Evolutionary conservation across 2,329 filamentous ascomycete species (phyloP).

Genomic region (Talaromyces atroroseus): DNA sequence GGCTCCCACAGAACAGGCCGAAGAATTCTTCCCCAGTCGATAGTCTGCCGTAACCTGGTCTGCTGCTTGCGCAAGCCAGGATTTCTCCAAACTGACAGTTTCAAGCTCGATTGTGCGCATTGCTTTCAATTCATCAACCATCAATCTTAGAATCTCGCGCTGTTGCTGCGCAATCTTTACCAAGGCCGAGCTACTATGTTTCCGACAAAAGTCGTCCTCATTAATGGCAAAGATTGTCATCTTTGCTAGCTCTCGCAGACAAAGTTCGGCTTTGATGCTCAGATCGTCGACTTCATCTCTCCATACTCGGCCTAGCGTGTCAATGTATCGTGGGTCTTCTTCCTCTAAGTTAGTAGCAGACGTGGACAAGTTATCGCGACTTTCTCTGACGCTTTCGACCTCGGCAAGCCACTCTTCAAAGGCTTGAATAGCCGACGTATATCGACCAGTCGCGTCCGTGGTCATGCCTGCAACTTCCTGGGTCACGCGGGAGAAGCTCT

Average conservation of each 20-base stretch:
- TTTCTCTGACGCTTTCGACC: slow-evolving; percentile 22
- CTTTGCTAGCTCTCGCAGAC: slow-evolving; percentile 30
- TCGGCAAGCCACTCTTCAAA: slow-evolving; percentile 36
- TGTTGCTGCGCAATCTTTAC: slow-evolving; percentile 25
- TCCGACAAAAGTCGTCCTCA: slow-evolving; percentile 19
- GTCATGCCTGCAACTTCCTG: slow-evolving; percentile 34
- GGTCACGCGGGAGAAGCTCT: slow-evolving; percentile 34
- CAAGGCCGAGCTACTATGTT: slow-evolving; percentile 20
- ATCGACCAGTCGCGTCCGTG: slow-evolving; percentile 23
- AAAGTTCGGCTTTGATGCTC: slow-evolving; percentile 30
- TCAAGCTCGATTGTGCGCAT: slow-evolving; percentile 33
- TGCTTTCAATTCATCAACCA: slow-evolving; percentile 33
- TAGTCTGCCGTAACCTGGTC: slow-evolving; percentile 12
- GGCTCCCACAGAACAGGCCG: not conserved
- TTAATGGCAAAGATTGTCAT: slow-evolving; percentile 30
- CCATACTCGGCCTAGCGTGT: slow-evolving; percentile 31
- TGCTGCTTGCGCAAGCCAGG: slow-evolving; percentile 27
- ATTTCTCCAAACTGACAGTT: slow-evolving; percentile 29
- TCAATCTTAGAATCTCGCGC: slow-evolving; percentile 26
- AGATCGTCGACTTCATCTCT: slow-evolving; percentile 28
- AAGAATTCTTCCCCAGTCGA: not conserved
- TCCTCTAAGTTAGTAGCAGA: not conserved
- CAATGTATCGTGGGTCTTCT: slow-evolving; percentile 25
- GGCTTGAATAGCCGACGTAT: slow-evolving; percentile 23
- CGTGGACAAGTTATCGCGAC: not conserved